Evolutionary conservation across 495 filamentous ascomycete genomes (phyloP), one percentile per base, ranked within the genome.

Genomic region (Penicillium bialowiezense): DNA sequence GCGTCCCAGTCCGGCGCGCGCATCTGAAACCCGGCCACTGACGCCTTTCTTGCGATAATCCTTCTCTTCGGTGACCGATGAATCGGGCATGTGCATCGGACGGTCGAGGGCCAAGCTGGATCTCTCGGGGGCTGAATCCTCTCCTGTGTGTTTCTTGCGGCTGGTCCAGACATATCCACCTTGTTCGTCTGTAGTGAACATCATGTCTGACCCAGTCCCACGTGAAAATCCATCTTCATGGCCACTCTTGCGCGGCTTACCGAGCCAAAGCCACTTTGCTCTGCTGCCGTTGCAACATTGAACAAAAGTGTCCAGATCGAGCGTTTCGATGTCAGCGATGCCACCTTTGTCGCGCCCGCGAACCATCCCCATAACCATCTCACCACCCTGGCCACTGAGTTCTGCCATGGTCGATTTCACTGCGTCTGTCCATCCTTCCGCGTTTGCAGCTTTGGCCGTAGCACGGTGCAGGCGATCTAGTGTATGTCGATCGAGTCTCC

Each of bases 361-460:
- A 12, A 95, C 90, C 85, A 92, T 93, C 4, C 87, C 89, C 73
- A 93, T 89, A 38, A 95, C 85, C 76, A 97, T 88, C 58, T 96
- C 90, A 26, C 90, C 89, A 36, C 92, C 86, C 64, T 97, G 96
- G n/a, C 93, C 93, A 51, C 90, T 87, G 26, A 98, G 81, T 65
- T 97, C 93, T 7, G 89, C 91, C 50, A 97, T 85, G 2, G 92
- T 96, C 6, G 90, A 95, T 60, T 97, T 97, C 51, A 98, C 88
- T 14, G 92, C 91, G 59, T 89, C 89, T 5, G 83, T 88, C 83
- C 86, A 88, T 52, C 81, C 83, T 52, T 95, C 87, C 7, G 87
- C 80, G 29, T 83, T 86, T 4, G 91, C 93, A 17, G 90, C 89
- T 61, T 96, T 97, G 34, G 87, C 88, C 15, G 93, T 96, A 7